phyloP scores from a whole-genome alignment of 768 basidiomycete genomes.

The Lactarius vividus region DNA sequence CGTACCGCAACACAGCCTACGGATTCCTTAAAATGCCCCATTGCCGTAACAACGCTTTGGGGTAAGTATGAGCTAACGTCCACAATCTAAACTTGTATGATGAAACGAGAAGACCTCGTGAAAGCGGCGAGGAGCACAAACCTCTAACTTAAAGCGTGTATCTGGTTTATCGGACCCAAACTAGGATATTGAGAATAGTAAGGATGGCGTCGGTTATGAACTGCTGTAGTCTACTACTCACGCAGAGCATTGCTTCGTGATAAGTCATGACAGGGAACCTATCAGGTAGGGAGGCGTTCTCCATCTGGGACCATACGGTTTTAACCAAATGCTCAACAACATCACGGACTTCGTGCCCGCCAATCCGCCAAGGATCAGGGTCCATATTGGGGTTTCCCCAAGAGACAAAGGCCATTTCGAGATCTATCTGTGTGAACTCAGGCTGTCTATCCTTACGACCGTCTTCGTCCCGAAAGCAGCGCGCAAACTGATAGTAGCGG shows the following conservation, averaged over 20 bases:
- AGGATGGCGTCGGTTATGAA: conserved; percentile 26
- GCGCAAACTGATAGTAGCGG: conserved; percentile 89
- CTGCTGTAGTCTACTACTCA: conserved; percentile 38
- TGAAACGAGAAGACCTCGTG: conserved; percentile 3
- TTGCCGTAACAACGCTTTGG: conserved; percentile 29
- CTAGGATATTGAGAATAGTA: conserved; percentile 40
- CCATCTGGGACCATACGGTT: conserved; percentile 70
- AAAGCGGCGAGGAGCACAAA: conserved; percentile 36
- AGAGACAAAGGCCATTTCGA: conserved; percentile 94
- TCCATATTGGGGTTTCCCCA: conserved; percentile 50
- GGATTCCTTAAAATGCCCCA: conserved; percentile 32
- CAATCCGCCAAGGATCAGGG: conserved; percentile 70
- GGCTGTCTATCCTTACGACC: conserved; percentile 94
- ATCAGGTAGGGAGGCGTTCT: conserved; percentile 57
- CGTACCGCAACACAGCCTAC: conserved; percentile 39
- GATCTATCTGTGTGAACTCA: conserved; percentile 95
- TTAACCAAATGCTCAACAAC: conserved; percentile 74
- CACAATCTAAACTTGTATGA: conserved; percentile 33
- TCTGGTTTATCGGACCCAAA: conserved; percentile 97
- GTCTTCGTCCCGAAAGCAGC: conserved; percentile 95
- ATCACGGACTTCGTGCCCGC: conserved; percentile 76
- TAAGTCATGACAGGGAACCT: conserved; percentile 85
- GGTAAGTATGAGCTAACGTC: conserved; percentile 37
- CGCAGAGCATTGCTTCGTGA: conserved; percentile 83
- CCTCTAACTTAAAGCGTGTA: conserved; percentile 84